These are phyloP conservation scores for Calvatia gigantea DNA, from an alignment of 768 basidiomycete genomes.

Conservation along the genomic window DNA sequence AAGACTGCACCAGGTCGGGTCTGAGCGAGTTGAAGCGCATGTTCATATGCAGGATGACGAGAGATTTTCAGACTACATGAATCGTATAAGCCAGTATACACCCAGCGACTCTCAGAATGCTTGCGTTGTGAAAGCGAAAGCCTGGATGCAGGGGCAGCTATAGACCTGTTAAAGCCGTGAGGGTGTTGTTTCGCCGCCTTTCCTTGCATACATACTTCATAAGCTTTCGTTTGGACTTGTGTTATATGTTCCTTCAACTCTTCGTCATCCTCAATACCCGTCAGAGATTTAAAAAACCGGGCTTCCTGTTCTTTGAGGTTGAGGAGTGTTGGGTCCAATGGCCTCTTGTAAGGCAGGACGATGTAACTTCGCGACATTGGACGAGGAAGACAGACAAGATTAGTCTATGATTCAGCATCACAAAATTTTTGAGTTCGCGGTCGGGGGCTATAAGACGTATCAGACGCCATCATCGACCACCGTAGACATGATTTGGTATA, in stretches of 20 bases:
- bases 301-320: constrained; percentile 20
- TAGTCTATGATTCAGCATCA: no score
- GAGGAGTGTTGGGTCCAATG: constrained; percentile 6
- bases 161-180: constrained; percentile 16
- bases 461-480: no score
- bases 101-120: no score
- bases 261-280: constrained; percentile 32
- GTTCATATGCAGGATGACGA: constrained; percentile 27
- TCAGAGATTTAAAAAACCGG: constrained; percentile 31
- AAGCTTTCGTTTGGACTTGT: constrained; percentile 33
- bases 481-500: no score
- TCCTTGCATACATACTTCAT: constrained; percentile 16
- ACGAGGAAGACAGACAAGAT: neutral
- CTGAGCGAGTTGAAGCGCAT: constrained; percentile 24
- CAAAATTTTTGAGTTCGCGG: no score
- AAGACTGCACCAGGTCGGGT: constrained; percentile 26
- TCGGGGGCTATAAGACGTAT: no score
- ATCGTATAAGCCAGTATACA: constrained; percentile 7
- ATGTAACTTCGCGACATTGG: neutral
- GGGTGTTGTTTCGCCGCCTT: no score
- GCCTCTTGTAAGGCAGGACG: neutral
- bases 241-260: constrained; percentile 38
- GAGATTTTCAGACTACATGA: constrained; percentile 28
- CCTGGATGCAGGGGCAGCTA: constrained; percentile 33
- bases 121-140: constrained; percentile 32